A percentile compares a stretch with the other conserved stretches of the same genome.
These are phyloP conservation scores for Phytophthora citrophthora DNA, from an alignment of 352 stramenopile genomes.

Conservation along the genomic window DNA sequence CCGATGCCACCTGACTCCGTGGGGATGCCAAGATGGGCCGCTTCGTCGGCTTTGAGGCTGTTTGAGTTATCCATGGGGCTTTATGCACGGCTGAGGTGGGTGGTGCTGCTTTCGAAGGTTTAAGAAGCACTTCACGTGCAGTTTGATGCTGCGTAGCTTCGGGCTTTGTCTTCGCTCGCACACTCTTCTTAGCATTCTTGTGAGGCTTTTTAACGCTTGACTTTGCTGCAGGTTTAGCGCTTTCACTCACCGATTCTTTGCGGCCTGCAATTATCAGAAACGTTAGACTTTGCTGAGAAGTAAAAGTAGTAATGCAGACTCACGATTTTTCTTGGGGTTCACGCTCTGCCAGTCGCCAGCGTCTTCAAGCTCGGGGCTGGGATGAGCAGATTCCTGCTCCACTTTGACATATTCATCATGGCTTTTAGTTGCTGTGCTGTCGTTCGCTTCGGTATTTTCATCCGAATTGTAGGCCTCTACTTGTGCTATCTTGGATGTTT, in stretches of 20 bases:
- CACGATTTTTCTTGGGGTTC: constrained; percentile 37
- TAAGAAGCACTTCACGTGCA: background rate
- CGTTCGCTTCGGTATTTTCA: background rate
- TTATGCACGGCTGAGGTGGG: background rate
- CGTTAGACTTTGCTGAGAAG: background rate
- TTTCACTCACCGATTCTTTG: constrained; percentile 24
- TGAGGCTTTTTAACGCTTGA: constrained; percentile 3
- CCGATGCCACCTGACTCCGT: constrained; percentile 24
- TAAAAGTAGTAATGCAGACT: constrained; percentile 15
- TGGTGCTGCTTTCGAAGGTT: background rate
- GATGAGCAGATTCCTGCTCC: background rate
- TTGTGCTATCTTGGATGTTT: background rate
- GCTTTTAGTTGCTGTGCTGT: background rate
- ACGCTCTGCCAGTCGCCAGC: constrained; percentile 32
- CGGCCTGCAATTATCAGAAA: constrained; percentile 22
- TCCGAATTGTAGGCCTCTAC: background rate
- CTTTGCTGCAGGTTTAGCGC: constrained; percentile 2
- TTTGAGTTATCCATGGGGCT: constrained; percentile 13
- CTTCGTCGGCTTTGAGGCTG: constrained; percentile 5
- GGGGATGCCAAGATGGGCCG: constrained; percentile 1
- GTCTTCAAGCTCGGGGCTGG: constrained; percentile 2
- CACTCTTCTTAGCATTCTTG: constrained; percentile 16
- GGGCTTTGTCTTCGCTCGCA: constrained; percentile 3
- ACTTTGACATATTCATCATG: background rate
- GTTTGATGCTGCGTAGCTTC: background rate